phyloP scores from a whole-genome alignment of 2,329 filamentous ascomycete species.

The Hysterium pulicare region DNA sequence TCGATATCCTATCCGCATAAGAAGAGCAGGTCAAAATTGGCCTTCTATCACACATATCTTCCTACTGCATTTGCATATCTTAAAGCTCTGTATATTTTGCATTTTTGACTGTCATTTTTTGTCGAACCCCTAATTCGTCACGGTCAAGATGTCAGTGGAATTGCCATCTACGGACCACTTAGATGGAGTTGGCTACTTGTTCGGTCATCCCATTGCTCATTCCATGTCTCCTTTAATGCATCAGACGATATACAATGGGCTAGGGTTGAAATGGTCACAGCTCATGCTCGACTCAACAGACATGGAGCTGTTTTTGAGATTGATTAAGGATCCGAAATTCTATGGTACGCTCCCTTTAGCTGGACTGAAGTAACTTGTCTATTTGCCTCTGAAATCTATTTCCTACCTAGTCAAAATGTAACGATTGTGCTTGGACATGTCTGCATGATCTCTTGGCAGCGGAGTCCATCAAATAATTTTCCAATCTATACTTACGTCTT shows the following conservation, averaged over 20 bases:
- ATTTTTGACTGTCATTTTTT: background rate
- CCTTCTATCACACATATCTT: too few species aligned
- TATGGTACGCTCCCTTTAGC: slow-evolving; percentile 55
- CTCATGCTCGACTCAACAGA: slow-evolving; percentile 47
- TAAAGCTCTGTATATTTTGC: too few species aligned
- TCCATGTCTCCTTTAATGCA: slow-evolving; percentile 56
- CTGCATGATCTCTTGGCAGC: background rate
- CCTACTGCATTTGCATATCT: too few species aligned
- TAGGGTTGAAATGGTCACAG: slow-evolving; percentile 53
- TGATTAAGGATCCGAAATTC: slow-evolving; percentile 57
- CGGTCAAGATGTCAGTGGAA: background rate
- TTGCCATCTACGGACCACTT: slow-evolving; percentile 23
- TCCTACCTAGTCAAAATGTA: background rate
- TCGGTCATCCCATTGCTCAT: slow-evolving; percentile 56
- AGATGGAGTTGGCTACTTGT: slow-evolving; percentile 54
- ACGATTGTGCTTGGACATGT: too few species aligned
- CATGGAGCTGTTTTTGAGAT: slow-evolving; percentile 42
- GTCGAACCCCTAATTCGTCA: too few species aligned
- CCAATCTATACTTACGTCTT: background rate
- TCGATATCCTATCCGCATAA: too few species aligned
- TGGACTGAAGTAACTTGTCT: slow-evolving; percentile 19
- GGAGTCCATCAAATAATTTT: slow-evolving; percentile 1
- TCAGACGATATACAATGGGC: slow-evolving; percentile 51
- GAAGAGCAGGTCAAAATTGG: too few species aligned
- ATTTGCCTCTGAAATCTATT: too few species aligned